Evolutionary conservation across 2,329 filamentous ascomycete species (phyloP), one percentile per base, ranked within the genome.

Genomic region (Fusarium mundagurra): DNA sequence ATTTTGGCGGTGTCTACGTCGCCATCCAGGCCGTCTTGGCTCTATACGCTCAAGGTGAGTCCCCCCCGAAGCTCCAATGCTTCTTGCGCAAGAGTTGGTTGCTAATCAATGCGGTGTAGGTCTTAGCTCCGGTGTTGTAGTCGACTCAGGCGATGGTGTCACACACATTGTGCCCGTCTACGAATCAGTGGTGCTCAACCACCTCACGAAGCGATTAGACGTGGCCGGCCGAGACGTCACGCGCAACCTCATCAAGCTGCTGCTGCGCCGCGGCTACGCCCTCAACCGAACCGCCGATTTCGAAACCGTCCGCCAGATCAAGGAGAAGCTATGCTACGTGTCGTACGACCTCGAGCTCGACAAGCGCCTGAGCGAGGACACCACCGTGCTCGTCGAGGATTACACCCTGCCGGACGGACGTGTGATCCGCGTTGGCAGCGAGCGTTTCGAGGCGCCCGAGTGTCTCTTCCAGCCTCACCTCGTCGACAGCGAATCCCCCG

Each of bases 301-400:
- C 84, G 96, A 99, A 85, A 99, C 96, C 8, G 96, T 99, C 64
- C 93, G 96, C 72, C 96, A 98, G 84, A 98, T 99, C 87, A 99
- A 99, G 87, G 96, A 99, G 88, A 99, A 99, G 89, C 93, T 99
- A 59, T 98, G 96, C 89, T 99, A 99, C 83, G 96, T 99, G 65
- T 98, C 95, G 18, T 99, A 98, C 87, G 96, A 99, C 83, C 90
- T 99, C 65, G 95, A 97, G 84, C 88, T 99, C 63, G 96, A 99
- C 87, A 95, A 98, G 86, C 92, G 94, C 77, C 91, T 99, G 74
- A 97, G 94, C 80, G 96, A 99, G 85, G 96, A 99, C 80, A 99
- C 96, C 22, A 99, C 96, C 3, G 95, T 98, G 14, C 88, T 99
- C 63, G 96, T 99, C 17, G 96, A 99, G 85, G 97, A 94, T 81